phyloP scores from a whole-genome alignment of 352 stramenopile genomes.

The Phytophthora vignae region DNA sequence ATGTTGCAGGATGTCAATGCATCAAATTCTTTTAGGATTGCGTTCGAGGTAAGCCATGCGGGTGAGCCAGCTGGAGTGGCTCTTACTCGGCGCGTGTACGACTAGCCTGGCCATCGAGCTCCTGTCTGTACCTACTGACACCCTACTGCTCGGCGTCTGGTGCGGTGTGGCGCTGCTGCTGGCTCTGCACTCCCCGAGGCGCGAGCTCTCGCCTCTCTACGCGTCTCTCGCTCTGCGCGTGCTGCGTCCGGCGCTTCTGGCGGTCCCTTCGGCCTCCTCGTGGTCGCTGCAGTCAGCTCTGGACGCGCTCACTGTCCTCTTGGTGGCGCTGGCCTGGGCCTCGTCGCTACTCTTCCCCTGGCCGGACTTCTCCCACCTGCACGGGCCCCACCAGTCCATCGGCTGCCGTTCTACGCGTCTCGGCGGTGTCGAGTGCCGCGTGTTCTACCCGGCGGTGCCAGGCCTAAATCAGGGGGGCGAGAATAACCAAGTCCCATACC shows the following conservation, averaged over 20 bases:
- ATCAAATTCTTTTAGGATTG: no score
- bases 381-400: conserved; percentile 52
- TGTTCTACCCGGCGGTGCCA: conserved; percentile 65
- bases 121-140: not conserved
- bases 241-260: not conserved
- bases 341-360: conserved; percentile 59
- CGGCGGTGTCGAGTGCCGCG: conserved; percentile 63
- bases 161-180: conserved; percentile 31
- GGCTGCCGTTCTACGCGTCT: conserved; percentile 50
- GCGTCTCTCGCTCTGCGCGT: conserved; percentile 15
- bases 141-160: conserved; percentile 3
- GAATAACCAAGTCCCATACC: conserved; percentile 30
- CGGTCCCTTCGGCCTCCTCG: not conserved
- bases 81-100: conserved; percentile 20
- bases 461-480: not conserved
- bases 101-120: conserved; percentile 17
- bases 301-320: conserved; percentile 9
- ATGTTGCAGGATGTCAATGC: no score
- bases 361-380: conserved; percentile 56
- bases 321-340: conserved; percentile 32
- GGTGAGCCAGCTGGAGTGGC: conserved; percentile 5
- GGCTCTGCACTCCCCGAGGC: conserved; percentile 41
- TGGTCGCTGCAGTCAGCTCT: not conserved
- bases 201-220: conserved; percentile 46
- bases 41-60: no score